Evolutionary conservation across 2,329 filamentous ascomycete genomes (phyloP), one percentile per base, ranked within the genome.

Genomic region (Colletotrichum liaoningense): DNA sequence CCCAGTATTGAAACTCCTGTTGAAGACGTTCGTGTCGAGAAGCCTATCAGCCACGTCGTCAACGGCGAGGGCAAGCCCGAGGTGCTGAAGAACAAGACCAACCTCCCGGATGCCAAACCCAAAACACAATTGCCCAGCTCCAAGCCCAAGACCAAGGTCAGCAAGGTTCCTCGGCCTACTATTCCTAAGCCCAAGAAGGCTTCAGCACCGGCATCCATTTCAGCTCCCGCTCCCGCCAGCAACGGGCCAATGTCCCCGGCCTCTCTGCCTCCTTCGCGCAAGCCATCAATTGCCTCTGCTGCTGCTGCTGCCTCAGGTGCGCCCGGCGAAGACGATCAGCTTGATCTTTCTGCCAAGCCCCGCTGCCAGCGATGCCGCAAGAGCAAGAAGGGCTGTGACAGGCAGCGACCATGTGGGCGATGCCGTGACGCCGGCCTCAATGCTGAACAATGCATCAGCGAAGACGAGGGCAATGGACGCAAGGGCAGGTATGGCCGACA

Each of bases 351-450:
- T 0, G 95, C 93, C 77, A 98, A 98, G 85, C 97, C 97, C 69
- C 95, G 97, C 75, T 99, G 97, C 87, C 97, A 99, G 83, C 93
- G 97, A 72, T 99, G 97, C 88, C 93, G 97, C 79, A 99, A 99
- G 90, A 98, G 96, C 86, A 99, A 99, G 89, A 99, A 99, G 86
- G 97, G 97, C 14, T 99, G 97, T 81, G 97, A 99, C 85, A 93
- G 97, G 72, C 97, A 98, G 84, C 93, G 97, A 52, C 97, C 97
- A 33, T 99, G 97, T 80, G 94, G 95, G 69, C 92, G 97, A 75
- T 99, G 97, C 90, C 95, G 95, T 82, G 97, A 99, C 84, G 97
- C 97, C 56, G 97, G 97, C 24, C 94, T 99, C 78, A 93, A 94
- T 70, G 92, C 95, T 73, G 97, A 98, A 77, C 94, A 96, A 76